phyloP scores from a whole-genome alignment of 139 green algal genomes.

The Chlorella sp. region DNA sequence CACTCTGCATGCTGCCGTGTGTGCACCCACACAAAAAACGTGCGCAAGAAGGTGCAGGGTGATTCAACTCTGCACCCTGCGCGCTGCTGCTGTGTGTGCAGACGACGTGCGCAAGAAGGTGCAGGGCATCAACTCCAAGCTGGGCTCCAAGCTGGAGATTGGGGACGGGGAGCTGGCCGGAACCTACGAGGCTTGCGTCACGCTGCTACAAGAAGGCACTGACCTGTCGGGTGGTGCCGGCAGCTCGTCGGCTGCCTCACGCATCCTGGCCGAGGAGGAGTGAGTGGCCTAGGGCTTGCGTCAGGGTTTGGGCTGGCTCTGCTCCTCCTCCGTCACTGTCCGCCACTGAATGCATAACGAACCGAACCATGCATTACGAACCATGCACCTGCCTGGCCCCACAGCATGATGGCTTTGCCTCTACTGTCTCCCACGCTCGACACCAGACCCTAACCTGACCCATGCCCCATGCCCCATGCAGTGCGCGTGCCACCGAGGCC shows the following conservation, averaged over 20 bases:
- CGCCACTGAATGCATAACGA: too few relatives aligned
- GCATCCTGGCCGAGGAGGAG: conserved; percentile 35
- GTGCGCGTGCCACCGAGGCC: background rate
- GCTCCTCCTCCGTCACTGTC: too few relatives aligned
- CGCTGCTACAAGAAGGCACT: conserved; percentile 27
- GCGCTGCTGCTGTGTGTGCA: conserved; percentile 2
- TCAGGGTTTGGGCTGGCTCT: background rate
- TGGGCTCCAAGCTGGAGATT: conserved; percentile 41
- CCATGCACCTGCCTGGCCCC: too few relatives aligned
- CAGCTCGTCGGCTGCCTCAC: conserved; percentile 13
- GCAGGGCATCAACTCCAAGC: conserved; percentile 35
- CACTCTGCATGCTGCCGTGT: too few relatives aligned
- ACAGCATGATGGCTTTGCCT: too few relatives aligned
- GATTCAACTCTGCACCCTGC: too few relatives aligned
- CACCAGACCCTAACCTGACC: too few relatives aligned
- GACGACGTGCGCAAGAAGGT: conserved; percentile 21
- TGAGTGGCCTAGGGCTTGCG: conserved; percentile 8
- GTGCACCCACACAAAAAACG: too few relatives aligned
- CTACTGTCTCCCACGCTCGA: background rate
- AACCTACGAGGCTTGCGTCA: conserved; percentile 37
- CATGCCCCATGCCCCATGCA: background rate
- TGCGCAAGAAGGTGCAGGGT: too few relatives aligned
- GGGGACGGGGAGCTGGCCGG: conserved; percentile 9
- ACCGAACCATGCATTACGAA: too few relatives aligned
- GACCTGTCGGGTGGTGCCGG: conserved; percentile 17